Base-by-base conservation (phyloP, 2,329 filamentous ascomycete genomes). In the Colletotrichum sidae region DNA sequence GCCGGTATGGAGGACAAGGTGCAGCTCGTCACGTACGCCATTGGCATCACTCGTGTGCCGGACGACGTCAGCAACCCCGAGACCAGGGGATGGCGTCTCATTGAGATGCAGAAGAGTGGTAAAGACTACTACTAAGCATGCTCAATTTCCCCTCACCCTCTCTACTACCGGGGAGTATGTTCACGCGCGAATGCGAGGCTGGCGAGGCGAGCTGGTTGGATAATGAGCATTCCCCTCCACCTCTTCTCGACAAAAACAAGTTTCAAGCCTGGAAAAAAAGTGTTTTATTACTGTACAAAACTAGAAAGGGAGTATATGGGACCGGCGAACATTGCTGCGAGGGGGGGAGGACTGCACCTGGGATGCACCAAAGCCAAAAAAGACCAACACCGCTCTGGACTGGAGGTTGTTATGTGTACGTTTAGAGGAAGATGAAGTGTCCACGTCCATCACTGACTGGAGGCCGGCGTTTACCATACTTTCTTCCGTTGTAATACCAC, bases 1-100 rank as follows among this genome's bases (percentile, higher is more conserved):
- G 95, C 95, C 11, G 96, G 96, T 47, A 98, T 97, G 94, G 96
- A 99, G 79, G 96, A 99, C 80, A 96, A 94, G 81, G 96, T 99
- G 33, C 96, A 99, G 80, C 90, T 97, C 71, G 96, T 99, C 70
- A 98, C 96, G 2, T 99, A 99, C 75, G 96, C 95, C 69, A 98
- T 99, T 71, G 96, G 96, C 72, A 92, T 99, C 67, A 99, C 96
- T 4, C 86, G 96, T 70, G 89, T 97, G 66, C 90, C 96, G 2
- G 96, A 99, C 76, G 96, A 99, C 72, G 95, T 98, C 71, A 95
- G 90, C 83, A 98, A 99, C 78, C 92, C 94, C 2, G 96, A 99
- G 82, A 99, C 96, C 10, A 88, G 94, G 75, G 96, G 96, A 38
- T 99, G 96, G 96, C 90, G 95, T 74, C 83, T 99, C 78, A 98